These are phyloP conservation scores for Huntiella moniliformis DNA, from an alignment of 2,329 filamentous ascomycete genomes.

Conservation along the genomic window DNA sequence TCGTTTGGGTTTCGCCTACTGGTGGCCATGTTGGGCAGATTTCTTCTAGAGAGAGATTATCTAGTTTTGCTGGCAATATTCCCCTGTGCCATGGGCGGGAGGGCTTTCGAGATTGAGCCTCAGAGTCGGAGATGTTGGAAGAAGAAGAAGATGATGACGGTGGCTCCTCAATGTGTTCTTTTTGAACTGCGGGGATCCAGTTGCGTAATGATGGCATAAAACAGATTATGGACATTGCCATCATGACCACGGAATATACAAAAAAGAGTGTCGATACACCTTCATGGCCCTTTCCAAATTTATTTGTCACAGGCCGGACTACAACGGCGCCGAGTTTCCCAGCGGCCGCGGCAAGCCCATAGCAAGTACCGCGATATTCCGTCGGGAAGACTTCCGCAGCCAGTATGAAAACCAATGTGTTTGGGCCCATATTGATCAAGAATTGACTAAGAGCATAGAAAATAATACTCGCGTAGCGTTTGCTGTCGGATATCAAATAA, in stretches of 20 bases:
- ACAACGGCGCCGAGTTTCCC: constrained; percentile 18
- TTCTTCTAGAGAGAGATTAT: constrained; percentile 6
- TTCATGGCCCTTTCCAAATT: constrained; percentile 7
- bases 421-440: constrained; percentile 17
- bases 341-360: constrained; percentile 17
- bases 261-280: constrained; percentile 8
- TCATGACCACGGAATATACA: constrained; percentile 7
- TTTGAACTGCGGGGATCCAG: constrained; percentile 6
- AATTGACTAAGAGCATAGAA: constrained; percentile 15
- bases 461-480: constrained; percentile 7
- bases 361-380: constrained; percentile 17
- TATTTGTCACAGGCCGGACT: constrained; percentile 12
- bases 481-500: constrained; percentile 6
- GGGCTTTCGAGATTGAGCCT: background rate
- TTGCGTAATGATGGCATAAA: background rate
- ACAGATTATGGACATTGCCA: constrained; percentile 5
- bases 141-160: background rate
- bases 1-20: background rate
- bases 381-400: constrained; percentile 18
- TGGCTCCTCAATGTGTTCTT: background rate
- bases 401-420: constrained; percentile 18
- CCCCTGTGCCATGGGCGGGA: background rate
- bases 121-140: background rate
- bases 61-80: background rate
- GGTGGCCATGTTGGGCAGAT: constrained; percentile 8